Evolutionary conservation across 306 rosid genomes (phyloP).

Genomic region (Cucurbita ficifolia): DNA sequence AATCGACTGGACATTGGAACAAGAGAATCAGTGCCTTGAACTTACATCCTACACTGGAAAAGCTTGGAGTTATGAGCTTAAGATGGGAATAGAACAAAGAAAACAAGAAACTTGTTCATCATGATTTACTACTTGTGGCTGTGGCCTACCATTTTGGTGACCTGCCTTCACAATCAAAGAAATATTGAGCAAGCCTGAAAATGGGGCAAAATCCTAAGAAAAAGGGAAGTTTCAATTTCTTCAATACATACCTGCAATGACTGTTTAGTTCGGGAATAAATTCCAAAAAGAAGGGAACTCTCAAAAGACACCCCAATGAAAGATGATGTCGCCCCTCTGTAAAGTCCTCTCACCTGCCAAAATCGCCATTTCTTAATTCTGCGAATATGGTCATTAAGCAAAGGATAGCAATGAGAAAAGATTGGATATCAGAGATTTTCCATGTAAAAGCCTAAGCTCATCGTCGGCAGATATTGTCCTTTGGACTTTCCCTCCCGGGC

Average conservation of each 20-base stretch:
- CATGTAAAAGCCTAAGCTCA: no score
- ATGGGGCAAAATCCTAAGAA: conserved; percentile 10
- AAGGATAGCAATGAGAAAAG: neutral
- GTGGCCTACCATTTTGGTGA: conserved; percentile 42
- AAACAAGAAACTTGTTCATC: neutral
- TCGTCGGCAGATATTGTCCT: no score
- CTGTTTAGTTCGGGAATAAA: conserved; percentile 71
- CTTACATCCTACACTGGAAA: conserved; percentile 98
- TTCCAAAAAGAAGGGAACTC: conserved; percentile 79
- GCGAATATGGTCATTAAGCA: neutral
- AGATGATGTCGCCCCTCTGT: conserved; percentile 91
- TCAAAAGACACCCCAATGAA: conserved; percentile 83
- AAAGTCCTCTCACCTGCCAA: conserved; percentile 81
- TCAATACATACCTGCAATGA: conserved; percentile 63
- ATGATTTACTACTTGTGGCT: conserved; percentile 29
- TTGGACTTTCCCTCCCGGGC: no score
- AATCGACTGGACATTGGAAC: conserved; percentile 49
- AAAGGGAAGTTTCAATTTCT: conserved; percentile 5
- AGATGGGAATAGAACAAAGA: conserved; percentile 12
- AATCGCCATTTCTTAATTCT: conserved; percentile 11
- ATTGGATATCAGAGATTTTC: neutral
- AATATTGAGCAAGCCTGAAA: neutral
- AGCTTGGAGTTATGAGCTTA: conserved; percentile 17
- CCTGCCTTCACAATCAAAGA: conserved; percentile 43
- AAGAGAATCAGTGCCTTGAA: conserved; percentile 78